A percentile compares a stretch with the other conserved stretches of the same genome.
Evolutionary conservation across 768 basidiomycete species (phyloP).

Genomic region (Suillus bovinus): DNA sequence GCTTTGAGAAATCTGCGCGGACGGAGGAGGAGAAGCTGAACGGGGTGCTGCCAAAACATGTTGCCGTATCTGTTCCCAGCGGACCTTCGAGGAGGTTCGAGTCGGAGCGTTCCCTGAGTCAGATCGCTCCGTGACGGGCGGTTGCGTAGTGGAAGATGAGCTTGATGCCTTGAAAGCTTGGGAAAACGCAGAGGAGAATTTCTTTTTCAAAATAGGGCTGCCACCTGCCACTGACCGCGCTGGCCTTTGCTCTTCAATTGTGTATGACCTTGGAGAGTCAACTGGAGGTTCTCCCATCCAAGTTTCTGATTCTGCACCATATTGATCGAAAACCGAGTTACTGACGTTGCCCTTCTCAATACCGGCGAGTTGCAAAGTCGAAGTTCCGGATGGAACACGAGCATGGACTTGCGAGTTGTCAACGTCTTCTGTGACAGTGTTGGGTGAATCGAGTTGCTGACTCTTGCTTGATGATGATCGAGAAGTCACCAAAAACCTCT

Average conservation of each 20-base stretch:
- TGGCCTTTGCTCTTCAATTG: neutral
- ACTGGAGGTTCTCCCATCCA: conserved; percentile 13
- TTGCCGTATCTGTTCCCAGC: conserved; percentile 56
- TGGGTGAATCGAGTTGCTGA: neutral
- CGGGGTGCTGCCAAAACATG: conserved; percentile 45
- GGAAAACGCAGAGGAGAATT: conserved; percentile 12
- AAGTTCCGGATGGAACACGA: conserved; percentile 4
- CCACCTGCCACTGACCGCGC: neutral
- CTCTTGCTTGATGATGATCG: conserved; percentile 10
- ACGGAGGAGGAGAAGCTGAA: conserved; percentile 22
- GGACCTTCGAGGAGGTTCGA: conserved; percentile 38
- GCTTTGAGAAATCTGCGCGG: conserved; percentile 5
- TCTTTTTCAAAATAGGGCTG: conserved; percentile 9
- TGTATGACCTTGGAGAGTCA: conserved; percentile 6
- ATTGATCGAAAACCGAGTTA: neutral
- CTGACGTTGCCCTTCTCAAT: neutral
- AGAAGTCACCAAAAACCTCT: conserved; percentile 18
- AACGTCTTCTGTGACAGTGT: neutral
- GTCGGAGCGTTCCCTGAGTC: conserved; percentile 1
- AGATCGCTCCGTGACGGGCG: neutral
- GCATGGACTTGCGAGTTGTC: conserved; percentile 3
- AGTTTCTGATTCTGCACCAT: neutral
- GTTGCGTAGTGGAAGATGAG: conserved; percentile 1
- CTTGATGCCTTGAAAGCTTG: conserved; percentile 12
- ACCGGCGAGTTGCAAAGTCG: neutral